Base-by-base conservation (phyloP, 179 eudicot species). In the Beta corolliflora region DNA sequence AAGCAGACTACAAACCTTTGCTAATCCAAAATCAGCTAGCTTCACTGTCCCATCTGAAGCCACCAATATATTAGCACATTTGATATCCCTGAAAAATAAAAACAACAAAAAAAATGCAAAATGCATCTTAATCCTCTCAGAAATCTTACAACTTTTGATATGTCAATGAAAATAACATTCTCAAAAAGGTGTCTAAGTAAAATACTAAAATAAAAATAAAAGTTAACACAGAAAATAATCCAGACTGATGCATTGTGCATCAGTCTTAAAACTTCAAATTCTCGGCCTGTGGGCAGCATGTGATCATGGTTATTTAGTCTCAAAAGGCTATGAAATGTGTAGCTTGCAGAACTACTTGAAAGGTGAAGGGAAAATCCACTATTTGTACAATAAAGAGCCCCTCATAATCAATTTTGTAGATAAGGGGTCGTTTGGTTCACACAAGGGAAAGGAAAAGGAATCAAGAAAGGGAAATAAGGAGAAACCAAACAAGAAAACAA, bases 21-120 rank as follows among this genome's bases (percentile, higher is more conserved):
- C 99, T 90, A 96, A 89, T 58, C 99, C 99, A 87, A 96, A 96
- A 91, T 96, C 99, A 5, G 99, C 98, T 73, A 94, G 98, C 79
- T 96, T 96, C 80, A 96, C 99, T 61, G 86, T 86, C 71, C 98
- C 99, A 77, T 79, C 83, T 59, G 93, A 86, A 81, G 89, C 93
- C 78, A 92, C 97, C 89, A 96, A 84, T 85, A 94, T 94, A 78
- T 94, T 96, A 46, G 94, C 97, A 88, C 99, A 89, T 84, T 94
- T 94, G 70, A 94, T 89, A 88, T 94, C 97, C 88, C 98, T 94
- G 81, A 18, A 81, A 82, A 72, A 55, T 25, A 25, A 25, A 25
- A n/a, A 41, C 76, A 81, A 0, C 1, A 18, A 75, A 23, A 56
- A 9, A 60, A 71, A 75, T 18, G 10, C 7, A 79, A 59, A 36